Evolutionary conservation across 2,329 filamentous ascomycete genomes (phyloP).

Genomic region (Hirsutella thompsonii): DNA sequence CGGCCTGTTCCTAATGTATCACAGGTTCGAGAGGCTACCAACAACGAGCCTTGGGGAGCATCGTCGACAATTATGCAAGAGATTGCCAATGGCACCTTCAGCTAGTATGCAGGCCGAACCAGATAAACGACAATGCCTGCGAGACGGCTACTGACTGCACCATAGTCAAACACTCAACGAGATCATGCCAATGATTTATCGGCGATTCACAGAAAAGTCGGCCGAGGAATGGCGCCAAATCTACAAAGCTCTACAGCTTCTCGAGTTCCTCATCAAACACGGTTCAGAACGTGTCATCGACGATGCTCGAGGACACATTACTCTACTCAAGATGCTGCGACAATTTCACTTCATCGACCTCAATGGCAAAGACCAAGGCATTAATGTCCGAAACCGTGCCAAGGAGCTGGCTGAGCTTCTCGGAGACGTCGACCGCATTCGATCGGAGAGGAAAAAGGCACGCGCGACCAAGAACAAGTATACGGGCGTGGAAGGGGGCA

Average conservation of each 20-base stretch:
- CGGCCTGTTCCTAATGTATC: neutral
- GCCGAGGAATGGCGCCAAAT: constrained; percentile 99
- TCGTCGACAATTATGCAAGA: constrained; percentile 86
- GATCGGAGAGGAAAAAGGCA: constrained; percentile 77
- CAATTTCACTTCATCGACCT: constrained; percentile 95
- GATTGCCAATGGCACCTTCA: constrained; percentile 95
- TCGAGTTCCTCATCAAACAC: constrained; percentile 96
- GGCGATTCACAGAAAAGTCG: constrained; percentile 94
- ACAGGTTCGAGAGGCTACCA: constrained; percentile 91
- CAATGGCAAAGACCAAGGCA: constrained; percentile 95
- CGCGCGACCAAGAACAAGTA: constrained; percentile 87
- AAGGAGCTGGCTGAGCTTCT: constrained; percentile 94
- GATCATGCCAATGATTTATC: constrained; percentile 99
- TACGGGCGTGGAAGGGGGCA: constrained; percentile 79
- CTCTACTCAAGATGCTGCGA: constrained; percentile 91
- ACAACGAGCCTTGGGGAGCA: constrained; percentile 95
- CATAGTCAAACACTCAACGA: constrained; percentile 87
- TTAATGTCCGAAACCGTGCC: constrained; percentile 93
- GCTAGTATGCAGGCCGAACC: constrained; percentile 56
- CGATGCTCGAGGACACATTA: constrained; percentile 88
- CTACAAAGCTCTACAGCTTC: constrained; percentile 92
- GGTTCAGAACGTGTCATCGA: constrained; percentile 96
- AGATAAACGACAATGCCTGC: constrained; percentile 6
- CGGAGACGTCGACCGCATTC: constrained; percentile 79
- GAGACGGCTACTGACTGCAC: constrained; percentile 1